Evolutionary conservation across 2,329 filamentous ascomycete species (phyloP).

Genomic region (Thielaviopsis euricoi): DNA sequence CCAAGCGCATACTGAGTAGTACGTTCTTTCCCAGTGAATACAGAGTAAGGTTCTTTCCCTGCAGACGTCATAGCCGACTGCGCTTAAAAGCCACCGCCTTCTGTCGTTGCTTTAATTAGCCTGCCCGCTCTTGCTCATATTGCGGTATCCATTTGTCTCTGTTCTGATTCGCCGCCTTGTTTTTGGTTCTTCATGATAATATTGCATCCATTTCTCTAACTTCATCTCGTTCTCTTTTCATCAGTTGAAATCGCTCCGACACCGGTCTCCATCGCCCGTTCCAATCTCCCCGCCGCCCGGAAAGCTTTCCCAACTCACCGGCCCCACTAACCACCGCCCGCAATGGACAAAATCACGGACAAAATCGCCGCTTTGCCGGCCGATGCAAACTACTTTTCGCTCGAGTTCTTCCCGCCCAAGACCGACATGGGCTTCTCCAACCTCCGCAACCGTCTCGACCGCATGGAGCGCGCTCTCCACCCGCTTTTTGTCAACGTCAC

Average conservation of each 20-base stretch:
- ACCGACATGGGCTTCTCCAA: constrained; percentile 92
- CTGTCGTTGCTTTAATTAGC: too few relatives aligned
- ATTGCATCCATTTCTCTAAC: too few relatives aligned
- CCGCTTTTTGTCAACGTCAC: constrained; percentile 95
- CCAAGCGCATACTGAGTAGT: too few relatives aligned
- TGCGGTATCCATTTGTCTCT: too few relatives aligned
- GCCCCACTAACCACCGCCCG: constrained; percentile 6
- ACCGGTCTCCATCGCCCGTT: background rate
- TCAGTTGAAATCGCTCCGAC: background rate
- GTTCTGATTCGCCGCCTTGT: too few relatives aligned
- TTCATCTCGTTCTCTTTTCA: too few relatives aligned
- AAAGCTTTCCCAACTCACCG: background rate
- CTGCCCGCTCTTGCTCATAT: too few relatives aligned
- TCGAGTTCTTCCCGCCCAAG: constrained; percentile 99
- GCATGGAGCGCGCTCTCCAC: constrained; percentile 81
- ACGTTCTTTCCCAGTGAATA: too few relatives aligned
- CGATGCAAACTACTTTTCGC: constrained; percentile 74
- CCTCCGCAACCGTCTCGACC: constrained; percentile 77
- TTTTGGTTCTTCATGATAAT: too few relatives aligned
- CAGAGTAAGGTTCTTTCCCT: too few relatives aligned
- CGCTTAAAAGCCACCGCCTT: too few relatives aligned
- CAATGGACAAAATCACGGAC: constrained; percentile 80
- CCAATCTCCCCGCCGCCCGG: background rate
- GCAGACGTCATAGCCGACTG: too few relatives aligned
- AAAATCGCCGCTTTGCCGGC: constrained; percentile 83